Evolutionary conservation across 148 eudicot species (phyloP), one percentile per base, ranked within the genome.

Genomic region (Linanthus parryae): DNA sequence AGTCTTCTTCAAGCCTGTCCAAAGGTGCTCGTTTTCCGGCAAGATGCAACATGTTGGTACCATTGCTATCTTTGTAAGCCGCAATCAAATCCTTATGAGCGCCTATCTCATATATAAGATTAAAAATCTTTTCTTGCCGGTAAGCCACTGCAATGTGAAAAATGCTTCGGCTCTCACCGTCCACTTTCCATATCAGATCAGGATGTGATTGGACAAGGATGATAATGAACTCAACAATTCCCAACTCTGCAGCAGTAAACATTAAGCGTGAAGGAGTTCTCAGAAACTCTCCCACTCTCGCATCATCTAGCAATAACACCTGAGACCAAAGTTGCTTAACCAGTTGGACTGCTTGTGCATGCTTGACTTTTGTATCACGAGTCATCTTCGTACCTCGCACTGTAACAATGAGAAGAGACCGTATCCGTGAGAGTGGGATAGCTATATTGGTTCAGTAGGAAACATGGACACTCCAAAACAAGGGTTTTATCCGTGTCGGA

Each of bases 111-210:
- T 73, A 54, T 20, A 78, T 69, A 11, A 78, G 69, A 13, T 60
- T 66, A 65, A 73, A 78, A 36, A 78, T 60, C 41, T 63, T 63
- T 6, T 57, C 73, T 16, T 73, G 72, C 1, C 79, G 73, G 36
- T 63, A 57, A 0, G 36, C 47, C 7, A 78, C 55, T 0, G 79
- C 83, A 37, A 73, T 54, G 46, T 78, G 83, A 51, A 78, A 78
- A 11, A 78, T 70, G 65, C 70, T 70, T 12, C 57, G 61, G 5
- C 52, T 57, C 8, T 63, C 26, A 4, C 61, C 68, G 29, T 78
- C 74, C 8, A 61, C 69, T 33, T 73, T 64, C 70, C 75, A 78
- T 11, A 74, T 49, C 1, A 78, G 59, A 50, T 78, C 74, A 16
- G 83, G 83, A 24, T 74, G 67, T 5, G 63, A 45, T 2, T n/a